Base-by-base conservation (phyloP, 108 stramenopile genomes). In the Cyclotella kingstonii region DNA sequence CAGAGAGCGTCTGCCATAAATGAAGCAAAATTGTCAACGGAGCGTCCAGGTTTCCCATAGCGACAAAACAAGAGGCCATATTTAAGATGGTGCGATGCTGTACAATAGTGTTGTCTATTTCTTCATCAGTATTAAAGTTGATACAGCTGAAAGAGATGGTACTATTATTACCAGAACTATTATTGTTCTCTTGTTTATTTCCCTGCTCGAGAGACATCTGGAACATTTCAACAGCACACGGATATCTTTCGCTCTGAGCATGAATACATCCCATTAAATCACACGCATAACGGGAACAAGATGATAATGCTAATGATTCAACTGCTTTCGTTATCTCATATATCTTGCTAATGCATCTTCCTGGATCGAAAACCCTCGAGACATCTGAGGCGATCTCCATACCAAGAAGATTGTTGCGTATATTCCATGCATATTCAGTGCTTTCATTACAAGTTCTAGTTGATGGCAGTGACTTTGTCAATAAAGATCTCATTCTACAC, bases 1-100 rank as follows among this genome's bases (percentile, higher is more conserved):
- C 46, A 52, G 52, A 42, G 8, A 43, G 40, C 2, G 46, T 38
- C 43, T 14, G 59, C 70, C 64, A 68, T 29, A 67, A 25, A 41
- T 67, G 70, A 17, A 77, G 65, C 1, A 72, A 39, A 19, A 77
- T 43, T 64, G 72, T 70, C 10, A 77, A 7, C 0, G 76, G 62
- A 46, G 76, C 35, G 21, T 60, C 31, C 35, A 39, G 22, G 10
- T 73, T 70, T 15, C 76, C 76, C 70, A 73, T 28, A 28, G 76
- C 65, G 26, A 61, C 22, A 38, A 77, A 72, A 34, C 76, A 77
- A 15, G 66, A 31, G 3, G 65, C 63, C 76, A 77, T 66, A 23
- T 73, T 77, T 0, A 51, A 31, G 46, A 72, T 22, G 8, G 35
- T 60, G 11, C 71, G 65, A n/a, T 44, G 48, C 54, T 73, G 50